Evolutionary conservation across 495 filamentous ascomycete species (phyloP), one percentile per base, ranked within the genome.

Genomic region (Aspergillus sclerotioniger): DNA sequence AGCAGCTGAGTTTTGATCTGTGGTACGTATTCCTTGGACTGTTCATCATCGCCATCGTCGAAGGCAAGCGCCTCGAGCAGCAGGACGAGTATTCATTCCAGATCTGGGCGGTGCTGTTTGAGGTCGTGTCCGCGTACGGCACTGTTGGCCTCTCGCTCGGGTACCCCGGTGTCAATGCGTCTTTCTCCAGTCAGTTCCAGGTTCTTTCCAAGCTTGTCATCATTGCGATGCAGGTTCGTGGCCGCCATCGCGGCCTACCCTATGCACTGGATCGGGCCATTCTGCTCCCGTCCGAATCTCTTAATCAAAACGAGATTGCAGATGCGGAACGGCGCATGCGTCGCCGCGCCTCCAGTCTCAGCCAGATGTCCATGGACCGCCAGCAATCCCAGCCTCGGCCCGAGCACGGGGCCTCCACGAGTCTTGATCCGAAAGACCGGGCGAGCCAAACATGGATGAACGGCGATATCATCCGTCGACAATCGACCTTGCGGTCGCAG

Each of bases 221-320:
- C 59, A 88, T 96, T 43, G 89, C 90, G 28, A 96, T 96, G 91
- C 88, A 95, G 75, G 82, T 97, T 41, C 89, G 93, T 65, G 93
- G 93, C 20, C 82, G 93, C 1, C 94, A 97, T 68, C 89, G 93
- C 74, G 93, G 94, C 29, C 76, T 98, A 0, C 93, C 93, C 0
- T 96, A 96, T 67, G 85, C 90, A 8, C 84, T 98, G 0, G 94
- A 98, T 64, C 87, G 92, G 2, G 94, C 94, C 50, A 91, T 98
- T 46, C 72, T 93, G 3, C 80, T 96, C 13, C 90, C 92, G 5
- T 87, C 85, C 39, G 91, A 96, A 59, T 77, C 83, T 0, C 78
- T 95, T 15, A 86, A 92, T 47, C 73, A 82, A 48, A 86, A 82
- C 49, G 90, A 94, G 62, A 81, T 82, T 6, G 80, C 75, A 7